A percentile compares a stretch with the other conserved stretches of the same genome.
Conservation (phyloP, 192 early-diverging fungal genomes). For the Spizellomyces sp. region DNA sequence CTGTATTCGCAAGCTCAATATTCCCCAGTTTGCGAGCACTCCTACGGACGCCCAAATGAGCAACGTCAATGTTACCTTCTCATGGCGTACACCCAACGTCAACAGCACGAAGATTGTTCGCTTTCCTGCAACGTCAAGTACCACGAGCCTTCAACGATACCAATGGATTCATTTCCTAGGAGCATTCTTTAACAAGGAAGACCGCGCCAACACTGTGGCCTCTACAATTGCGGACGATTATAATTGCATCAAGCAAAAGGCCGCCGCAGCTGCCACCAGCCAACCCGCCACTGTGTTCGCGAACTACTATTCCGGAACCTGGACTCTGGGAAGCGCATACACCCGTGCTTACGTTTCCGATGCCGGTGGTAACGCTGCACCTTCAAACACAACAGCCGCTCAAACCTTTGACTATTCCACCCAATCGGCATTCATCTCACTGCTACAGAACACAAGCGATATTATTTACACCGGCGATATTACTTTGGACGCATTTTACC, state of each 20-base stretch:
- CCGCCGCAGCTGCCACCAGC: not conserved
- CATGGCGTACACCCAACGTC: not conserved
- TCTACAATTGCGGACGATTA: constrained; percentile 7
- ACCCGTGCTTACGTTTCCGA: not conserved
- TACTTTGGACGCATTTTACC: not conserved
- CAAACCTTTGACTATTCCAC: not conserved
- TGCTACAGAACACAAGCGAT: not conserved
- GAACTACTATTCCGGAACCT: not conserved
- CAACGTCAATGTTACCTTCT: not conserved
- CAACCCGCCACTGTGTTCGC: not conserved
- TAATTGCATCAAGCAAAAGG: constrained; percentile 11
- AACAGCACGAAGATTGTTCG: not conserved
- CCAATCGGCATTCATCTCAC: not conserved
- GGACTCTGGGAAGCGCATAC: not conserved
- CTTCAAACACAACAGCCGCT: not conserved
- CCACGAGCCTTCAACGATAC: not conserved
- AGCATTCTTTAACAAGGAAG: constrained; percentile 23
- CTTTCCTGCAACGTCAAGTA: not conserved
- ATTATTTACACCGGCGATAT: not conserved
- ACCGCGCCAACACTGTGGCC: not conserved
- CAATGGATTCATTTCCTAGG: constrained; percentile 13
- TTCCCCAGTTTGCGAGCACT: not conserved
- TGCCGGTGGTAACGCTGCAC: not conserved
- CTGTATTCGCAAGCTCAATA: constrained; percentile 29
- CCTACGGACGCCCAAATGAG: not conserved